Conservation (phyloP, 192 early-diverging fungal species). For the Coemansia sp. region DNA sequence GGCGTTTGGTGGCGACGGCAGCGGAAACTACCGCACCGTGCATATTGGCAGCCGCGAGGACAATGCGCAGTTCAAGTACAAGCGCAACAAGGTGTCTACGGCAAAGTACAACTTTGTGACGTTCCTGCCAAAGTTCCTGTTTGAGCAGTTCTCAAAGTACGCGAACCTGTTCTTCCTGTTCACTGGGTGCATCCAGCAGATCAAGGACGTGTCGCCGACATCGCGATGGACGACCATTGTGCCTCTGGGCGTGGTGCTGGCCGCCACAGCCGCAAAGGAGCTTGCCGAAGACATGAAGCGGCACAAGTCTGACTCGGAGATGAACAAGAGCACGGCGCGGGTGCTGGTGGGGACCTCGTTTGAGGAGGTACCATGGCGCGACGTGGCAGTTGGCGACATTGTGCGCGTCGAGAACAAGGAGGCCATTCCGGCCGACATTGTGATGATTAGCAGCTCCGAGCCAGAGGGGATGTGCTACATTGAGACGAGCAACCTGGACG, state of each 20-base stretch:
- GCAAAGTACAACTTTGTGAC: conserved; percentile 93
- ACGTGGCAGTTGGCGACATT: conserved; percentile 87
- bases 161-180: conserved; percentile 99
- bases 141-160: conserved; percentile 97
- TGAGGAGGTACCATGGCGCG: conserved; percentile 65
- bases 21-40: conserved; percentile 63
- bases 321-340: conserved; percentile 62
- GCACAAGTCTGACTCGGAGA: conserved; percentile 67
- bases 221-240: conserved; percentile 83
- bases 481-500: conserved; percentile 97
- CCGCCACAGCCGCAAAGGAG: conserved; percentile 90
- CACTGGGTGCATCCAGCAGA: conserved; percentile 96
- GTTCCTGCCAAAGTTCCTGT: conserved; percentile 92
- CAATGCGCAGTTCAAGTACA: conserved; percentile 74
- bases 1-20: conserved; percentile 24
- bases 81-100: conserved; percentile 91
- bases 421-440: conserved; percentile 87
- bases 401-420: conserved; percentile 81
- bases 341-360: conserved; percentile 61
- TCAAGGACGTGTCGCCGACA: conserved; percentile 87
- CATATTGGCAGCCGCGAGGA: conserved; percentile 79
- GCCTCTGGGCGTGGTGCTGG: conserved; percentile 75
- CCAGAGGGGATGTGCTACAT: conserved; percentile 97
- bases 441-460: conserved; percentile 85
- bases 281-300: conserved; percentile 85